Evolutionary conservation across 208 protist genomes (phyloP).

Genomic region (Cochliopodium minus): DNA sequence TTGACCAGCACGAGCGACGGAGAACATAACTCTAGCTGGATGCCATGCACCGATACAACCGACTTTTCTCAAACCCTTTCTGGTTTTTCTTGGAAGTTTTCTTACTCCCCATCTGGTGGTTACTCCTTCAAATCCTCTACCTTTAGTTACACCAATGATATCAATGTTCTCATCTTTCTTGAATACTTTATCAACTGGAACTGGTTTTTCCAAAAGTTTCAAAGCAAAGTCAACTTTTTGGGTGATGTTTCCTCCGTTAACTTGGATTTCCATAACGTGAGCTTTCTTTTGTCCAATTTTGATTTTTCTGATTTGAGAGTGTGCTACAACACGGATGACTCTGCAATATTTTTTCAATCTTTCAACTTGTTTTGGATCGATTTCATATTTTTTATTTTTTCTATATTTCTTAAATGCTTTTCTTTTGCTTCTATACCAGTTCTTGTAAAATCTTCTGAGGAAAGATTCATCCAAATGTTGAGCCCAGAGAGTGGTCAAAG

Average conservation of each 20-base stretch:
- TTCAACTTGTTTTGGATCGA: conserved; percentile 52
- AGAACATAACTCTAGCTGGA: conserved; percentile 81
- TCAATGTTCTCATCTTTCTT: conserved; percentile 84
- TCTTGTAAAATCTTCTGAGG: conserved; percentile 94
- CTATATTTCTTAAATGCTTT: conserved; percentile 86
- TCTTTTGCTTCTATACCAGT: conserved; percentile 91
- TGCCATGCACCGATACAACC: conserved; percentile 98
- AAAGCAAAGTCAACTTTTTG: conserved; percentile 86
- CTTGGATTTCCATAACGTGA: conserved; percentile 96
- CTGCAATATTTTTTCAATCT: conserved; percentile 82
- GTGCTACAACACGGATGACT: conserved; percentile 88
- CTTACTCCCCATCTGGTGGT: conserved; percentile 86
- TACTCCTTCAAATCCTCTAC: conserved; percentile 93
- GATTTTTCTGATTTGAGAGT: conserved; percentile 90
- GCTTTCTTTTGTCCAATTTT: conserved; percentile 93
- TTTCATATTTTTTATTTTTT: conserved; percentile 54
- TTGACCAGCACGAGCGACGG: conserved; percentile 96
- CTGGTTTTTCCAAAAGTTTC: conserved; percentile 81
- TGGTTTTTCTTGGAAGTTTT: conserved; percentile 92
- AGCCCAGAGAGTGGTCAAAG: conserved; percentile 92
- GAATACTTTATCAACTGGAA: conserved; percentile 80
- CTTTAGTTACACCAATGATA: conserved; percentile 87
- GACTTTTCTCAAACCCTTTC: conserved; percentile 95
- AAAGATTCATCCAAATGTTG: conserved; percentile 78
- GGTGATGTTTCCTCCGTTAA: conserved; percentile 88